Base-by-base conservation (phyloP, 192 early-diverging fungal species). In the Paraglomus brasilianum region DNA sequence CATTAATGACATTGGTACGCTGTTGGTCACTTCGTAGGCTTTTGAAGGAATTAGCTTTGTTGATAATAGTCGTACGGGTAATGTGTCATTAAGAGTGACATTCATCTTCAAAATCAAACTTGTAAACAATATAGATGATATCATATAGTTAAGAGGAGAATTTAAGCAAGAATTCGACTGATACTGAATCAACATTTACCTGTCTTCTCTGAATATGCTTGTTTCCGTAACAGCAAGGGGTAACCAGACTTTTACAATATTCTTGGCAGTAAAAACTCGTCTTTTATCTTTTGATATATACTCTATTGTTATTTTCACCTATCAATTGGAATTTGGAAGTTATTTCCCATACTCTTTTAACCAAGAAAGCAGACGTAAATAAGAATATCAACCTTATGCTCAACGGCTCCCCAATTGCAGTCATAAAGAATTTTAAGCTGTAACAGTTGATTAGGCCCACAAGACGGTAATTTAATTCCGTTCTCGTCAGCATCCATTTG, bases 151-250 rank as follows among this genome's bases (percentile, higher is more conserved):
- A 40, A 2, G 13, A 10, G 5, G 42, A 59, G 8, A 43, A n/a
- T n/a, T n/a, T n/a, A n/a, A n/a, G n/a, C 13, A 21, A 44, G 7
- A 22, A 41, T 41, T 0, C 56, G 14, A 43, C 14, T 17, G 6
- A n/a, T n/a, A 0, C 45, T 4, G 7, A 3, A 22, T 13, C 0
- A 14, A n/a, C 10, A 64, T 58, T 74, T 83, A 85, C 83, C 82
- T 83, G 73, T 85, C 73, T 57, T 81, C 78, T 38, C 79, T 66
- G 72, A 82, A 82, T 52, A 81, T 81, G 66, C 75, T 82, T 11
- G 77, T 86, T 53, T 80, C 79, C 0, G 80, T 85, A 11, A 88
- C 79, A 8, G 72, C 57, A 14, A 91, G 61, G 22, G 84, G 82
- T 24, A 82, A 71, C 41, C 74, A 59, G 14, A 87, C 75, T 3